Evolutionary conservation across 352 stramenopile species (phyloP), one percentile per base, ranked within the genome.

Genomic region (Pythium guiyangense): DNA sequence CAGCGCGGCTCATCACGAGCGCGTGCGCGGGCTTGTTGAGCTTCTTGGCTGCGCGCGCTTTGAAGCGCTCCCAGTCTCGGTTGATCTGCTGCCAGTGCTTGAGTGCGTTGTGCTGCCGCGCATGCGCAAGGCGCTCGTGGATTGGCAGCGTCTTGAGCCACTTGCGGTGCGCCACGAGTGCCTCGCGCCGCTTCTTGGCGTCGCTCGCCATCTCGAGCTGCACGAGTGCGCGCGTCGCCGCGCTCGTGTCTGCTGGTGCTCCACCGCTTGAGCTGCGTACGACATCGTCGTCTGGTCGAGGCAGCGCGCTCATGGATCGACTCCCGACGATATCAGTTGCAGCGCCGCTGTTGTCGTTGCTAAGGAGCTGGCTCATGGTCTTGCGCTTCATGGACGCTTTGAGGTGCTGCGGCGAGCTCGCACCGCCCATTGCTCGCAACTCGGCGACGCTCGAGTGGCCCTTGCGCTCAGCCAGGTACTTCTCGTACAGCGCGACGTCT

Each of bases 1-100:
- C 70, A 17, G 84, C 76, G 22, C 83, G 84, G 40, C 67, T 88
- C 77, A 98, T 96, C 17, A 97, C 84, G 12, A 97, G 70, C 25
- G 94, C 71, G 22, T 73, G 70, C n/a, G 83, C 72, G 1, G 64
- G 50, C 51, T 96, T 92, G 9, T 77, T 76, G 1, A 92, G 59
- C 20, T 72, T 70, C 52, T 74, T 79, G 15, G 77, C 68, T 17
- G 80, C 81, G 15, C 79, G 70, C 15, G 59, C 40, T 40, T 88
- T 87, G 57, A 94, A 94, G 2, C 52, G 43, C 49, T 90, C 79
- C 84, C 84, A 94, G 11, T 91, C 68, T 10, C 53, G 53, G 44
- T 88, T 91, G 45, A 86, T 73, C 12, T 86, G 66, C 29, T 84
- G 66, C 84, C 84, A 93, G 45, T 84, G 83, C 20, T 63, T 66